A percentile compares a stretch with the other conserved stretches of the same genome.
Conservation (phyloP, 1,284 basidiomycete species). For the Trametes hirsuta region DNA sequence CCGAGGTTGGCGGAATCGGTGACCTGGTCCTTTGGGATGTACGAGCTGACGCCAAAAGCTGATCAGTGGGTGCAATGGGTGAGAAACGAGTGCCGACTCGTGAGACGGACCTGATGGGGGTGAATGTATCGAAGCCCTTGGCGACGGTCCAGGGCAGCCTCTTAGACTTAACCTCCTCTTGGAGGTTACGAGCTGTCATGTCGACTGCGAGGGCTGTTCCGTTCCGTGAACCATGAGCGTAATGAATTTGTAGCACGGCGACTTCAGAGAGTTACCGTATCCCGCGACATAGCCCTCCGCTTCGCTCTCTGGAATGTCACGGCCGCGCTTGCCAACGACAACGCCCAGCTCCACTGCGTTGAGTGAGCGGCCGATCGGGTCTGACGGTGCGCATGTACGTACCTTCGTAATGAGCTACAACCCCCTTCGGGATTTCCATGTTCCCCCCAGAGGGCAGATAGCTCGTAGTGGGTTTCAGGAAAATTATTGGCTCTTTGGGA, state of each 20-base stretch:
- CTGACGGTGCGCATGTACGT: conserved; percentile 17
- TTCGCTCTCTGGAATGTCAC: conserved; percentile 76
- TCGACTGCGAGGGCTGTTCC: conserved; percentile 85
- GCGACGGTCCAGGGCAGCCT: conserved; percentile 95
- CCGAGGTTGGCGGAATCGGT: conserved; percentile 77
- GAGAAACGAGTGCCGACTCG: neutral
- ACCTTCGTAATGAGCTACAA: conserved; percentile 93
- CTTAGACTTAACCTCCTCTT: conserved; percentile 90
- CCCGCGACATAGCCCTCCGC: conserved; percentile 87
- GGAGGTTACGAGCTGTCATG: conserved; percentile 95
- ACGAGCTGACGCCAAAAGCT: conserved; percentile 51
- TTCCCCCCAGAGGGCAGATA: conserved; percentile 80
- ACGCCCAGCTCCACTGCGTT: conserved; percentile 90
- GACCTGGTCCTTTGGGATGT: conserved; percentile 79
- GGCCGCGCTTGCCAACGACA: conserved; percentile 87
- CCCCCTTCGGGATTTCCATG: conserved; percentile 86
- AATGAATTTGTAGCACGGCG: neutral
- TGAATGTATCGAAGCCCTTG: conserved; percentile 72
- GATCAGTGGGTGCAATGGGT: neutral
- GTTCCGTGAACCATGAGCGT: neutral
- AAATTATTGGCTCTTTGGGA: conserved; percentile 98
- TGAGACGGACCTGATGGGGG: conserved; percentile 64
- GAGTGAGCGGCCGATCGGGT: neutral
- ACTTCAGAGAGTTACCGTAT: conserved; percentile 60
- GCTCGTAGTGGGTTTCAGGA: conserved; percentile 94